Percentiles rank a stretch among this genome's conserved stretches.
These are phyloP conservation scores for Mycena alexandri DNA, from an alignment of 768 basidiomycete species.

Conservation along the genomic window DNA sequence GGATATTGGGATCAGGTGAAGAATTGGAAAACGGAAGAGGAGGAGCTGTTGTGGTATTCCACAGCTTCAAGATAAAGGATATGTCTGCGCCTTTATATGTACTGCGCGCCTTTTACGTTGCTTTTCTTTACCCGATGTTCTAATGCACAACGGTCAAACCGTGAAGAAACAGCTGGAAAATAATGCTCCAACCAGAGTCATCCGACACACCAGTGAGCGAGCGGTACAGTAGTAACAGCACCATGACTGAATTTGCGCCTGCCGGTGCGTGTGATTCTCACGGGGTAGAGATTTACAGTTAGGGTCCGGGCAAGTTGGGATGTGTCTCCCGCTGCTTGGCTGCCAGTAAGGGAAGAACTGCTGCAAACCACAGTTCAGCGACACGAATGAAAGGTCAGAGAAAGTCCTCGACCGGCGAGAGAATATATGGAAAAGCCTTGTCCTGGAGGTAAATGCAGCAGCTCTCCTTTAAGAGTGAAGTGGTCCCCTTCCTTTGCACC, in stretches of 20 bases:
- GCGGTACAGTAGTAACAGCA: conserved; percentile 65
- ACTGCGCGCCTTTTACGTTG: too few species aligned
- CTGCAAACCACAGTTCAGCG: conserved; percentile 46
- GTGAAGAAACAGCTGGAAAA: too few species aligned
- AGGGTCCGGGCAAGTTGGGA: conserved; percentile 73
- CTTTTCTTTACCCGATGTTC: too few species aligned
- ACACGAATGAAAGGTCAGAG: not conserved
- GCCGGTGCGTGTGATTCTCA: conserved; percentile 65
- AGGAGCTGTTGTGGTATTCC: conserved; percentile 66
- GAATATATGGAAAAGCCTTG: conserved; percentile 82
- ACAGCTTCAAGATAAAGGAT: too few species aligned
- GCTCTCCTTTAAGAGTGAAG: conserved; percentile 74
- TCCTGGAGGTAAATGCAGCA: conserved; percentile 68
- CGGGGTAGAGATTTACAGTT: conserved; percentile 68
- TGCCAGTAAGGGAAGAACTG: conserved; percentile 74
- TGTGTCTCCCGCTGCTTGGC: conserved; percentile 73
- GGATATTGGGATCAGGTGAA: conserved; percentile 97
- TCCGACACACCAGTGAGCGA: not conserved
- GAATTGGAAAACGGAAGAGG: conserved; percentile 88
- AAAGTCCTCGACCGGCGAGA: conserved; percentile 53
- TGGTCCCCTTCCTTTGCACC: conserved; percentile 75
- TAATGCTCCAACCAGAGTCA: not conserved
- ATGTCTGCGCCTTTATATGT: too few species aligned
- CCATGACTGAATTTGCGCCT: conserved; percentile 66
- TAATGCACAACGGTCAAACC: too few species aligned